Conservation (phyloP, 169 alveolate genomes). For the Cystoisospora suis region DNA sequence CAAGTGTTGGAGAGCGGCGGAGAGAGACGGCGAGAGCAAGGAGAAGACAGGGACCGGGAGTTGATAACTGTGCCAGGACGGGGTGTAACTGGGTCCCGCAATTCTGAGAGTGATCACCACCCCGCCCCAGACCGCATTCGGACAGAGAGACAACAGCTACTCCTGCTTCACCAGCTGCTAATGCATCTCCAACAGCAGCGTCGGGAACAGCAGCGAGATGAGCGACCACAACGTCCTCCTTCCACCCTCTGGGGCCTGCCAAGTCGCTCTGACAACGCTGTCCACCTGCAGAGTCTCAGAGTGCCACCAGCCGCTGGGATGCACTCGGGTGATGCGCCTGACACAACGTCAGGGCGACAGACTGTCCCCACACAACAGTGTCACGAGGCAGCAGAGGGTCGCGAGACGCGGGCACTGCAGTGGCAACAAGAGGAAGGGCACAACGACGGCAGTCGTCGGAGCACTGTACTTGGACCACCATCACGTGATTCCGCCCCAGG, state of each 20-base stretch:
- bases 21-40: background rate
- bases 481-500: background rate
- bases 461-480: background rate
- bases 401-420: background rate
- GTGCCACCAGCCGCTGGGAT: background rate
- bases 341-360: background rate
- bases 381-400: background rate
- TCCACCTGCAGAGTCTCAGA: background rate
- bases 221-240: background rate
- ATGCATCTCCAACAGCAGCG: background rate
- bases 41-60: background rate
- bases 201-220: background rate
- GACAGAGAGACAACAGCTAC: background rate
- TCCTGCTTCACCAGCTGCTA: conserved; percentile 18
- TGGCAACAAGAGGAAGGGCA: background rate
- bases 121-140: background rate
- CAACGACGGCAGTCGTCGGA: background rate
- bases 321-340: background rate
- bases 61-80: background rate
- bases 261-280: background rate
- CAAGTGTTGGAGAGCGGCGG: background rate
- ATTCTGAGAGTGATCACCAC: background rate
- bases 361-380: background rate
- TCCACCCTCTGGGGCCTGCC: background rate
- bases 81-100: background rate